These are phyloP conservation scores for Collybia sp. DNA, from an alignment of 768 basidiomycete species.

Conservation along the genomic window DNA sequence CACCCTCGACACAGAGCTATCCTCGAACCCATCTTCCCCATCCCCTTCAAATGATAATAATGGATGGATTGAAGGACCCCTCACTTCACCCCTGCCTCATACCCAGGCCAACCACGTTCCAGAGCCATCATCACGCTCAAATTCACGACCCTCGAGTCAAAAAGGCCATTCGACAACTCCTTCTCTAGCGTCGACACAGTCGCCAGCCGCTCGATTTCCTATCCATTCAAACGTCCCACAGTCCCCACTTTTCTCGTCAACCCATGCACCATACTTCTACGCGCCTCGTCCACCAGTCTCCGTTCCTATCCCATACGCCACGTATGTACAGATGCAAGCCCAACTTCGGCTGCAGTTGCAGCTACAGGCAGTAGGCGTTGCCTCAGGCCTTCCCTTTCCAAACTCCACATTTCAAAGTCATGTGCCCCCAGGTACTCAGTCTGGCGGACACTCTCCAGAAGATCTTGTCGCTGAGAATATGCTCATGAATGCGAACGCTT, in stretches of 20 bases:
- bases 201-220: not conserved
- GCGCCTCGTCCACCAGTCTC: constrained; percentile 12
- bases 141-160: not conserved
- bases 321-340: constrained; percentile 18
- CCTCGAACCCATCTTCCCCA: constrained; percentile 19
- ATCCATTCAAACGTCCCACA: constrained; percentile 6
- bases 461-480: constrained; percentile 6
- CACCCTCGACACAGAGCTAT: constrained; percentile 5
- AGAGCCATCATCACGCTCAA: constrained; percentile 11
- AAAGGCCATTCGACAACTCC: constrained; percentile 14
- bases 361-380: constrained; percentile 7
- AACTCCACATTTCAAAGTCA: not conserved
- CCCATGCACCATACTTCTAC: constrained; percentile 10
- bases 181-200: not conserved
- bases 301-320: constrained; percentile 13
- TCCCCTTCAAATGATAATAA: constrained; percentile 22
- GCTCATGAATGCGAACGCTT: constrained; percentile 3
- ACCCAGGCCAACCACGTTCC: constrained; percentile 3
- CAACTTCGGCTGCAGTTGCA: constrained; percentile 4
- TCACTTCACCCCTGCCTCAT: constrained; percentile 7
- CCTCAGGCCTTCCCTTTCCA: constrained; percentile 1
- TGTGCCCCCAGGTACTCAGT: not conserved
- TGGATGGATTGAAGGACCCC: constrained; percentile 35
- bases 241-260: constrained; percentile 7
- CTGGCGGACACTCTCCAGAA: not conserved